Evolutionary conservation across 257 asterid genomes (phyloP), one percentile per base, ranked within the genome.

Genomic region (Marsdenia floribunda): DNA sequence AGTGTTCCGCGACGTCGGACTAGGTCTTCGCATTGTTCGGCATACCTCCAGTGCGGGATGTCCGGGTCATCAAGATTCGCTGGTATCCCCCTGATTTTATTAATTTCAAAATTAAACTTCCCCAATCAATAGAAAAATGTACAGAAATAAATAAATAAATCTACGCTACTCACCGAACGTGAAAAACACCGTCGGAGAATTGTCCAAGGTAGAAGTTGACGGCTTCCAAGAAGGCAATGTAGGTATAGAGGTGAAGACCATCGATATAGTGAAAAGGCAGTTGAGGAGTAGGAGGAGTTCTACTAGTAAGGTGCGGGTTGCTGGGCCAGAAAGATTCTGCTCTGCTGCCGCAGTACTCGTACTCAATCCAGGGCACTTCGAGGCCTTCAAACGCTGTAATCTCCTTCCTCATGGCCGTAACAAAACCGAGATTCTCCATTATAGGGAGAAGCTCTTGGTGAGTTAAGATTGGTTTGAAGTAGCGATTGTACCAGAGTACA

Each of bases 131-230:
- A 1, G 49, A 44, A 44, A 44, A 42, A 42, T 42, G 0, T 29
- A 54, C 16, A 0, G 3, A 54, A 54, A 54, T 18, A 19, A 5
- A 55, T 5, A 55, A 55, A 5, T 55, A 16, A 1, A 29, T n/a
- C n/a, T n/a, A 29, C 33, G 33, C 33, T 18, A 64, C 70, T 35
- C 3, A 64, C 86, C 33, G n/a, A 70, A 70, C 0, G 46, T 70
- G 73, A 65, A 64, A 64, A 16, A 63, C 69, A 52, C 60, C 21
- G 14, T n/a, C 4, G 38, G 77, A 70, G 26, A 5, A 5, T 13
- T 3, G 19, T 18, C 59, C 8, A 37, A 70, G 61, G 14, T 26
- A 47, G 61, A 26, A 49, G 26, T 49, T 26, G 46, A 70, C 60
- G 12, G 60, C 46, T 5, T 70, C 59, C 44, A 70, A 24, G 61